Evolutionary conservation across 306 rosid genomes (phyloP), one percentile per base, ranked within the genome.

Genomic region (Vigna nakashimae): DNA sequence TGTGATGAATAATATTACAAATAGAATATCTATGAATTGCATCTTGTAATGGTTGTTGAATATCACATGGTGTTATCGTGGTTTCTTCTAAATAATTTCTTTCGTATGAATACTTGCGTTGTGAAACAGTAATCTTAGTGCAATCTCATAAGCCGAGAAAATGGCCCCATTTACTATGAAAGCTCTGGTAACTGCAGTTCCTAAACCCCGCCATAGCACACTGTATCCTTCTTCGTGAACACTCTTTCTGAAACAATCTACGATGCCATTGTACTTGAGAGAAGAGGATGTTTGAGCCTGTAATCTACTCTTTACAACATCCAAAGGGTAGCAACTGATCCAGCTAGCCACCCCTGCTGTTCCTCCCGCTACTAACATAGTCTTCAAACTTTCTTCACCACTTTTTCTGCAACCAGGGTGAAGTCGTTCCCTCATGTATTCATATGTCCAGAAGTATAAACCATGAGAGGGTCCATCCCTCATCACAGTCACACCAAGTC

Each of bases 331-430:
- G 65, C 99, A 89, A 64, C 79, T 88, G 18, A 84, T 72, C 97
- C 97, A 95, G 55, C 97, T 94, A 0, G 93, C 86, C n/a, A 89
- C 94, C 18, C 97, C 98, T 0, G 97, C 99, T 6, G 85, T 74
- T 20, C 99, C 99, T 62, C 98, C 98, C 0, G 96, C 84, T 9
- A 88, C 9, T 68, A 95, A 36, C 97, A 92, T 89, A 9, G 98
- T 95, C 8, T 69, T 40, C 58, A 91, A 26, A 79, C 84, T 83
- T 53, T 92, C 96, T 78, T 91, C 77, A 12, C 96, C 86, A 7
- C 70, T 63, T 65, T 76, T 84, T 76, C 99, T 75, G 73, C 98
- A 92, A 24, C 96, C 94, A 0, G 94, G 99, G 74, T 92, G 99
- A 75, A 95, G 84, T 45, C 45, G 80, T 82, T 95, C 98, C 45